Base-by-base conservation (phyloP, 176 grass and related monocot species). In the Musa beccarii region DNA sequence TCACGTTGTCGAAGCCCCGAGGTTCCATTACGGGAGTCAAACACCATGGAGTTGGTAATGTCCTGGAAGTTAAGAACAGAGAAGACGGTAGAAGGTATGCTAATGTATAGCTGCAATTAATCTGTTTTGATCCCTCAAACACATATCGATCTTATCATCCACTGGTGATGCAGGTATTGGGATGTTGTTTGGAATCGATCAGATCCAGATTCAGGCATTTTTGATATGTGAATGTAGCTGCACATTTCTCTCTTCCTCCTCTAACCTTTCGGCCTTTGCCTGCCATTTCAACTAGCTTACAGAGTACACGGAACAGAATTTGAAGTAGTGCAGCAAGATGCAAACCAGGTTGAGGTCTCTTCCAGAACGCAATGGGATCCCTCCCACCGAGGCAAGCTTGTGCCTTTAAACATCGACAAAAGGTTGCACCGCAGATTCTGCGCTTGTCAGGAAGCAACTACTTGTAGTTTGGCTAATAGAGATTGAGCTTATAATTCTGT, bases 1-100 rank as follows among this genome's bases (percentile, higher is more conserved):
- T 96, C 15, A 92, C 83, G 16, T 84, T 96, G 51, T 92, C 92
- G 26, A 96, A 92, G 16, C 89, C 92, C 0, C 84, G 83, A 59
- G 89, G 89, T 12, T 82, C 86, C 7, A 76, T 96, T 9, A 92
- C 92, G 1, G 89, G 89, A 15, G 75, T 96, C 74, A 68, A 51
- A 28, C 26, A 28, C 26, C 26, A 28, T 28, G 26, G 26, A 28
- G 26, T 28, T 28, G 26, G 26, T 28, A 28, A 28, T 28, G 2
- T 28, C 26, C 26, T 28, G 26, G 26, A 28, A 28, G 26, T 28
- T 28, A 28, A 28, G 26, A 28, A 2, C 1, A 28, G 26, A 28
- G 26, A 28, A 28, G 26, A 28, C 26, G 26, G 26, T 28, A 28
- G 26, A 28, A 2, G 26, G 26, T 28, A 28, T 28, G 26, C 26